Percentiles rank a stretch among this genome's conserved stretches.
These are phyloP conservation scores for Nicotiana knightiana DNA, from an alignment of 257 asterid genomes.

Conservation along the genomic window DNA sequence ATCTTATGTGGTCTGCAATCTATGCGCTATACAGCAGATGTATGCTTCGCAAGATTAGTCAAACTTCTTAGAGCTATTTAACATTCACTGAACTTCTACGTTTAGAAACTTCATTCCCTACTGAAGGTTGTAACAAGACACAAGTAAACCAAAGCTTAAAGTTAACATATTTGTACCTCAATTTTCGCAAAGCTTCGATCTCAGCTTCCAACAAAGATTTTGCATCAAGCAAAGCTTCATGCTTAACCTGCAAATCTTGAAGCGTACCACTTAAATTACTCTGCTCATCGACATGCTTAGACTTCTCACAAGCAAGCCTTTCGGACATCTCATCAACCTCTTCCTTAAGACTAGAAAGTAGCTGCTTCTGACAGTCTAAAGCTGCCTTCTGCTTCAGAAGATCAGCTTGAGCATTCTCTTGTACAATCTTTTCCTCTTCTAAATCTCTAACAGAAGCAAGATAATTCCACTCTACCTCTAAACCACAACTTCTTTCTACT, in stretches of 20 bases:
- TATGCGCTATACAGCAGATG: neutral
- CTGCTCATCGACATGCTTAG: conserved; percentile 34
- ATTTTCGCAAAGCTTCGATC: conserved; percentile 69
- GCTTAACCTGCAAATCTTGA: conserved; percentile 39
- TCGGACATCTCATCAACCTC: conserved; percentile 68
- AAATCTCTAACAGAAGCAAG: conserved; percentile 32
- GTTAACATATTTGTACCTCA: conserved; percentile 45
- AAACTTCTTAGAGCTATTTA: neutral
- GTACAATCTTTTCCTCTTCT: conserved; percentile 48
- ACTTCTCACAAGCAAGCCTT: conserved; percentile 40
- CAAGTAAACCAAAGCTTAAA: neutral
- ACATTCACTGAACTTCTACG: neutral
- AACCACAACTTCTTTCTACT: conserved; percentile 51
- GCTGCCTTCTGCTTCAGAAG: conserved; percentile 66
- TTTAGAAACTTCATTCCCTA: neutral
- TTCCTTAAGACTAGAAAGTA: conserved; percentile 54
- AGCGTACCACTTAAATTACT: conserved; percentile 18
- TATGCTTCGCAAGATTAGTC: neutral
- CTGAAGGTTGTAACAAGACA: neutral
- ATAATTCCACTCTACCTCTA: conserved; percentile 47
- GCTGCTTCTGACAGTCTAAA: conserved; percentile 77
- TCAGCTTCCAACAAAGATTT: conserved; percentile 81
- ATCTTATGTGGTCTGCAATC: neutral
- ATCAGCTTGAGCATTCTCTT: conserved; percentile 42
- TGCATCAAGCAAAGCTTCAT: conserved; percentile 50